Conservation (phyloP, 169 alveolate species). For the Eimeria falciformis region DNA sequence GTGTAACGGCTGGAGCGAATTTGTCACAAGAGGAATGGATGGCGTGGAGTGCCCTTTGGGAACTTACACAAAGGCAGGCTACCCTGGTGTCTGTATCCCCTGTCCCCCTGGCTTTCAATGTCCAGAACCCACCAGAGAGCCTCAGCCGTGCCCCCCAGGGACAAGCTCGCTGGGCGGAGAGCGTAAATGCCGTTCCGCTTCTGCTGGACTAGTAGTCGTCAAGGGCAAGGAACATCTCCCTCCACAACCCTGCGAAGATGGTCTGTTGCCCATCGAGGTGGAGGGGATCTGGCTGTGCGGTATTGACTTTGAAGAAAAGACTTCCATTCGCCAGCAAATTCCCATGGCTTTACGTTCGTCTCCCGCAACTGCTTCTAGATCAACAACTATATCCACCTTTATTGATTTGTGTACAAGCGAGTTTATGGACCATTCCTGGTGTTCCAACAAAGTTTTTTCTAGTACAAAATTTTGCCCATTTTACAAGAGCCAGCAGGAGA, state of each 20-base stretch:
- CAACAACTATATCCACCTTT: background rate
- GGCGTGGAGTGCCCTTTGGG: conserved; percentile 43
- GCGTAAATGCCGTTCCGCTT: conserved; percentile 31
- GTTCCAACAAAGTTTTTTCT: background rate
- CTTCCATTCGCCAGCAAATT: background rate
- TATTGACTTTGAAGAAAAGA: conserved; percentile 27
- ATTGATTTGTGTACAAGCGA: background rate
- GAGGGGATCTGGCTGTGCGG: conserved; percentile 64
- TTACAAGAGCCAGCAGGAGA: background rate
- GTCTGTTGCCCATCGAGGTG: conserved; percentile 27
- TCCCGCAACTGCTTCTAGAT: background rate
- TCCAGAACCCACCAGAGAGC: conserved; percentile 27
- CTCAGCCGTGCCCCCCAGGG: conserved; percentile 61
- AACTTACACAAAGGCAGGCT: conserved; percentile 44
- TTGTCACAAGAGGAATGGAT: background rate
- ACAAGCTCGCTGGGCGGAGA: conserved; percentile 56
- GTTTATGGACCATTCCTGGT: background rate
- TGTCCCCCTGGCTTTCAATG: conserved; percentile 68
- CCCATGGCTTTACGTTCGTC: conserved; percentile 28
- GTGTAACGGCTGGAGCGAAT: conserved; percentile 43
- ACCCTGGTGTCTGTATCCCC: conserved; percentile 60
- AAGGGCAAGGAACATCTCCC: conserved; percentile 52
- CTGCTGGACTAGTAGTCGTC: conserved; percentile 41
- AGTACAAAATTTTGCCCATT: conserved; percentile 1
- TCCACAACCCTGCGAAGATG: conserved; percentile 47